Percentiles rank a stretch among this genome's conserved stretches.
Conservation (phyloP, 2,329 filamentous ascomycete genomes). For the Pseudopithomyces maydicus region DNA sequence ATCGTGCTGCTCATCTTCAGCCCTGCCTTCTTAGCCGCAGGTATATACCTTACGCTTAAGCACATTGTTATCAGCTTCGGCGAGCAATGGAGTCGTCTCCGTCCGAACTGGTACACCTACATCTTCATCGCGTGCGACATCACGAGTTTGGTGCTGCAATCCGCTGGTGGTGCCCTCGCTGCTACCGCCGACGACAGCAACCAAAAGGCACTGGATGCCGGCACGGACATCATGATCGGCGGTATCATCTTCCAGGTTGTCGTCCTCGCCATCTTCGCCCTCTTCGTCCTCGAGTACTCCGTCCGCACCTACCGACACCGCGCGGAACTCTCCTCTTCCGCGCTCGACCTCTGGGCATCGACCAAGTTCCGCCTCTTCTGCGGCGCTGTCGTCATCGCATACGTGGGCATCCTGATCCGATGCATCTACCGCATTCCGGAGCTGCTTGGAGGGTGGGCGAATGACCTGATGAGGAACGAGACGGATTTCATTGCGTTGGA, state of each 20-base stretch:
- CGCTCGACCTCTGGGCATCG: slow-evolving; percentile 16
- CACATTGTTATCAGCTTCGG: slow-evolving; percentile 61
- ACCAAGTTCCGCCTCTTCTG: slow-evolving; percentile 26
- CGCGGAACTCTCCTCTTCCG: slow-evolving; percentile 13
- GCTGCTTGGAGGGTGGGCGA: slow-evolving; percentile 50
- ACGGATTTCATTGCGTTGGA: slow-evolving; percentile 56
- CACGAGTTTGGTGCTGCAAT: slow-evolving; percentile 61
- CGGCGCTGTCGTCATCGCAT: slow-evolving; percentile 43
- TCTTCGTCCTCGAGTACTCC: slow-evolving; percentile 43
- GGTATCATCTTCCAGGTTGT: slow-evolving; percentile 62
- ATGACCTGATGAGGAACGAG: slow-evolving; percentile 52
- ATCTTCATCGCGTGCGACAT: slow-evolving; percentile 64
- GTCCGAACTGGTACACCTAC: slow-evolving; percentile 56
- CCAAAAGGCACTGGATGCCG: slow-evolving; percentile 45
- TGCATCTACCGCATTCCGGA: slow-evolving; percentile 55
- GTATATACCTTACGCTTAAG: slow-evolving; percentile 60
- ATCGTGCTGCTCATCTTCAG: slow-evolving; percentile 62
- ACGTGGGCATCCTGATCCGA: slow-evolving; percentile 51
- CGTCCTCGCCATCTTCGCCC: slow-evolving; percentile 50
- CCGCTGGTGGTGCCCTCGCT: slow-evolving; percentile 60
- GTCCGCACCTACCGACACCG: slow-evolving; percentile 26
- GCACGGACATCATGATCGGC: slow-evolving; percentile 61
- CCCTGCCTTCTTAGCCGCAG: slow-evolving; percentile 60
- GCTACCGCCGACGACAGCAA: slow-evolving; percentile 50
- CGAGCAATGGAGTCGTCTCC: slow-evolving; percentile 24